Evolutionary conservation across 345 rosid genomes (phyloP).

Genomic region (Bruguiera parviflora): DNA sequence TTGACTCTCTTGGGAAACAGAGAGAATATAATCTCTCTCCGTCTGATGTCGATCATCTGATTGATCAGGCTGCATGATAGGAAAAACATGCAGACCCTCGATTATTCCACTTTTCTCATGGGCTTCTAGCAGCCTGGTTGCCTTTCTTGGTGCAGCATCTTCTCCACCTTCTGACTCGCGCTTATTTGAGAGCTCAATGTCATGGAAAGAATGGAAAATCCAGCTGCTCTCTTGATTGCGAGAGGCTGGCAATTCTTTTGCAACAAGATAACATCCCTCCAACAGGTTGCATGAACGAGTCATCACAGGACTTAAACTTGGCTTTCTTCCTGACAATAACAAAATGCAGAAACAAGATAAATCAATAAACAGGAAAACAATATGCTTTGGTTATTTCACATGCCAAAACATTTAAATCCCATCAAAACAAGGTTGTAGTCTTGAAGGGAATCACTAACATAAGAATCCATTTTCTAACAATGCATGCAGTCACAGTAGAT

Average conservation of each 20-base stretch:
- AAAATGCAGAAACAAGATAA: constrained; percentile 1
- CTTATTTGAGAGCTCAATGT: constrained; percentile 35
- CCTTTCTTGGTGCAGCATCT: constrained; percentile 23
- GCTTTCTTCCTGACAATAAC: neutral
- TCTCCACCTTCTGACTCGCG: constrained; percentile 31
- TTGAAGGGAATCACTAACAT: no score
- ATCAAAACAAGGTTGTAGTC: no score
- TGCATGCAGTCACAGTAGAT: no score
- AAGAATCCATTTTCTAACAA: no score
- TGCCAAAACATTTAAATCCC: neutral
- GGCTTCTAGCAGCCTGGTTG: constrained; percentile 19
- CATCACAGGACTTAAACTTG: neutral
- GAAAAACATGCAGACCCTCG: constrained; percentile 9
- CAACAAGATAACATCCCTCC: constrained; percentile 43
- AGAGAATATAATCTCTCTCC: neutral
- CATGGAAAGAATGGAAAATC: constrained; percentile 38
- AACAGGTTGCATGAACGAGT: constrained; percentile 35
- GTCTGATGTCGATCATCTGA: neutral
- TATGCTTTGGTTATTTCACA: neutral
- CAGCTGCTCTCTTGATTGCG: constrained; percentile 45
- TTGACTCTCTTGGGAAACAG: neutral
- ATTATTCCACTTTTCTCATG: constrained; percentile 5
- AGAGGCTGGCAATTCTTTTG: constrained; percentile 46
- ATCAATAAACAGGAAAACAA: neutral
- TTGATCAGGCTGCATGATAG: neutral